phyloP scores from a whole-genome alignment of 768 basidiomycete species.

The Mycena haematopus region DNA sequence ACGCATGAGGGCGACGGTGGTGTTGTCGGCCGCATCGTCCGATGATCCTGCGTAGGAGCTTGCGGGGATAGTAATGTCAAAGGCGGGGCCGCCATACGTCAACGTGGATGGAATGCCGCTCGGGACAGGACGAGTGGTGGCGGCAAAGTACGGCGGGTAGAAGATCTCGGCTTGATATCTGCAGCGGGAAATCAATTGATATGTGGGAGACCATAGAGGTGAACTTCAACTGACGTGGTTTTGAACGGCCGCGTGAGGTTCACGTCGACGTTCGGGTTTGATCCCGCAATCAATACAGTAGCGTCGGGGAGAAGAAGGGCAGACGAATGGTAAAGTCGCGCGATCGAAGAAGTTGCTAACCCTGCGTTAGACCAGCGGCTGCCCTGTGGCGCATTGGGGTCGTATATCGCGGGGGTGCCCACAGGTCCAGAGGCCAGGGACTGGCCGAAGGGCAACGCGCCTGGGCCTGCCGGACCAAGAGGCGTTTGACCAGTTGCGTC shows the following conservation, averaged over 20 bases:
- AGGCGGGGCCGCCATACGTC: conserved; percentile 67
- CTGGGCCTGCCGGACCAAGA: conserved; percentile 25
- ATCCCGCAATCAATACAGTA: conserved; percentile 72
- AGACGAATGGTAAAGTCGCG: conserved; percentile 83
- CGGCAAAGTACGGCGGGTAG: conserved; percentile 75
- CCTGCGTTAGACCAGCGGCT: conserved; percentile 68
- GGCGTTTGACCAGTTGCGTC: conserved; percentile 43
- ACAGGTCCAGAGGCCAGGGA: conserved; percentile 76
- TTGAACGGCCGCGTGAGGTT: conserved; percentile 48
- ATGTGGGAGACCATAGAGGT: too few relatives aligned
- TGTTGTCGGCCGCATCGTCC: conserved; percentile 59
- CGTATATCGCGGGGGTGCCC: conserved; percentile 72
- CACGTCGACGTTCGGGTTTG: conserved; percentile 75
- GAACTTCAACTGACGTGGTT: too few relatives aligned
- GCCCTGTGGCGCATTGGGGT: conserved; percentile 67
- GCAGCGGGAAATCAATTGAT: too few relatives aligned
- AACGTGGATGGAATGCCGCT: conserved; percentile 60
- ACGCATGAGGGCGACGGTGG: conserved; percentile 67
- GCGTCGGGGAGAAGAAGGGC: conserved; percentile 75
- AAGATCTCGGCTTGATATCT: conserved; percentile 65
- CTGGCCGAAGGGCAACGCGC: conserved; percentile 55
- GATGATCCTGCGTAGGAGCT: conserved; percentile 53
- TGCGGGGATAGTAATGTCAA: conserved; percentile 59
- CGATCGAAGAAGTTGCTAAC: conserved; percentile 57
- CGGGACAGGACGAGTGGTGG: conserved; percentile 56